phyloP scores from a whole-genome alignment of 306 rosid species.

The Quercus glauca region DNA sequence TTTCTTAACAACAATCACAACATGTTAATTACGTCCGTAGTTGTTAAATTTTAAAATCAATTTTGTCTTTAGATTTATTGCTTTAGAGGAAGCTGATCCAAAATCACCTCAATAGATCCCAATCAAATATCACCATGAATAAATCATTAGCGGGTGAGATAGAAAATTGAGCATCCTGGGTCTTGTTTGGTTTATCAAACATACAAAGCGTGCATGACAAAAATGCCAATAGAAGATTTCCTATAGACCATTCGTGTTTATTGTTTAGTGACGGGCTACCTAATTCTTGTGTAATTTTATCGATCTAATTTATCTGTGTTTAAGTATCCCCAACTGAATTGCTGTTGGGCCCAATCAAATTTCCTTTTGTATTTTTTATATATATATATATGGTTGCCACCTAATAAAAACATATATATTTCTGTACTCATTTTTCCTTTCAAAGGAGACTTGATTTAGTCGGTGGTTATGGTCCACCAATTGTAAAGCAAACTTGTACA shows the following conservation, averaged over 20 bases:
- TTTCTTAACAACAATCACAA: too few relatives aligned
- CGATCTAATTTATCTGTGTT: background rate
- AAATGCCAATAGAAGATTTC: background rate
- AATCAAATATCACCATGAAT: too few relatives aligned
- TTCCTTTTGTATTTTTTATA: conserved; percentile 1
- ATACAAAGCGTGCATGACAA: background rate
- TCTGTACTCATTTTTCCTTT: conserved; percentile 13
- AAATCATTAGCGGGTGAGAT: background rate
- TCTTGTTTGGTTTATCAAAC: background rate
- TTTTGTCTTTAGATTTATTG: too few relatives aligned
- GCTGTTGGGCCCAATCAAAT: conserved; percentile 46
- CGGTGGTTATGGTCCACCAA: background rate
- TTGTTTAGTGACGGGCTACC: conserved; percentile 43
- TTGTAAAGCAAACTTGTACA: too few relatives aligned
- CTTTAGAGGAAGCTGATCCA: too few relatives aligned
- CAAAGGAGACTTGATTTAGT: conserved; percentile 14
- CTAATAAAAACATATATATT: background rate
- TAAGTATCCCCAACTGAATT: conserved; percentile 46
- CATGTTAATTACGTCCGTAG: too few relatives aligned
- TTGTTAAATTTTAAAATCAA: too few relatives aligned
- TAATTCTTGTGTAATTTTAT: conserved; percentile 16
- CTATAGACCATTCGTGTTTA: conserved; percentile 8
- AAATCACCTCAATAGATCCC: too few relatives aligned
- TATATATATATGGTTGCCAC: background rate
- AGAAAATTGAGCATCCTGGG: background rate